A percentile compares a stretch with the other conserved stretches of the same genome.
These are phyloP conservation scores for Brettanomyces anomalus DNA, from an alignment of 805 yeast genomes.

Conservation along the genomic window DNA sequence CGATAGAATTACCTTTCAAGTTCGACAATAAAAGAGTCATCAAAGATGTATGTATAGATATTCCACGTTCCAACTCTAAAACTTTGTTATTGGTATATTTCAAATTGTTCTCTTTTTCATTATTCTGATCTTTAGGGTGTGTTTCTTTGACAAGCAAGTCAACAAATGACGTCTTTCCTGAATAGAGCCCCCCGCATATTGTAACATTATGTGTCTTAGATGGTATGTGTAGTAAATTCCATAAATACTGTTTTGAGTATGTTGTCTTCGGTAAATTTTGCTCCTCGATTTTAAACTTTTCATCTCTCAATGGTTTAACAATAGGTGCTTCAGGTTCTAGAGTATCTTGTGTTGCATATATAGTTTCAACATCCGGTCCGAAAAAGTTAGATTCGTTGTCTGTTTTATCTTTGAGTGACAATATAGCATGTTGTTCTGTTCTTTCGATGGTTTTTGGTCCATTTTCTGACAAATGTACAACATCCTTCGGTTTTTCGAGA, in stretches of 20 bases:
- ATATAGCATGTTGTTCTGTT: conserved; percentile 36
- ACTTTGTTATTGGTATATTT: conserved; percentile 66
- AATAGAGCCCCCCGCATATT: conserved; percentile 68
- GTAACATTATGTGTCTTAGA: conserved; percentile 67
- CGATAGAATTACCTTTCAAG: conserved; percentile 42
- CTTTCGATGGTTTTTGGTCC: conserved; percentile 25
- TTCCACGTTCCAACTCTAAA: conserved; percentile 61
- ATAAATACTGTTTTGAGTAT: conserved; percentile 58
- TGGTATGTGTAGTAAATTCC: conserved; percentile 38
- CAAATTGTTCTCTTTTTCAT: conserved; percentile 35
- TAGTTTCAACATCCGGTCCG: conserved; percentile 58
- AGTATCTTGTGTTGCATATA: conserved; percentile 41
- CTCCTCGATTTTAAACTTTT: conserved; percentile 41
- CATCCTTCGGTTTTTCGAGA: conserved; percentile 7
- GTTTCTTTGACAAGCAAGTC: conserved; percentile 63
- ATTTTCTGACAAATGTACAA: conserved; percentile 8
- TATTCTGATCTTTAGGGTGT: conserved; percentile 33
- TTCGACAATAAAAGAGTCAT: conserved; percentile 52
- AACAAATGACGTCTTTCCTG: conserved; percentile 78
- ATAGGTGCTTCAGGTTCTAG: conserved; percentile 50
- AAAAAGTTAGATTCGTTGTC: conserved; percentile 26
- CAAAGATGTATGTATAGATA: conserved; percentile 56
- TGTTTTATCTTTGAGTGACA: too few species aligned
- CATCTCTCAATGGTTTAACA: conserved; percentile 40
- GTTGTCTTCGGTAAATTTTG: conserved; percentile 45